phyloP scores from a whole-genome alignment of 371 early-diverging fungal genomes.

The Synchytrium microbalum region DNA sequence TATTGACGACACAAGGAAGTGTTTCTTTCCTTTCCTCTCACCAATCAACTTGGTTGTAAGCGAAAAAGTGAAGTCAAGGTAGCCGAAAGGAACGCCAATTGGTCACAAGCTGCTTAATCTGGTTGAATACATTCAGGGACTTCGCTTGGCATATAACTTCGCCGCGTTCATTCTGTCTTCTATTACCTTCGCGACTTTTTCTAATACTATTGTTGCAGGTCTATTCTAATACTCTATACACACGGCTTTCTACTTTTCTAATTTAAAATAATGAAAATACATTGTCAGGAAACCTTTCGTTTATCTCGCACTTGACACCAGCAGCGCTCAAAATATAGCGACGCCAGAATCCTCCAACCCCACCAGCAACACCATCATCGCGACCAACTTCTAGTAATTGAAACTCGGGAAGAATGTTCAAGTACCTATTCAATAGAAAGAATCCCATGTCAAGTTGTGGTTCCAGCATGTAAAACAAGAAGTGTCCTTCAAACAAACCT shows the following conservation, averaged over 20 bases:
- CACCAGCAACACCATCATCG: not conserved
- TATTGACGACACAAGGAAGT: no score
- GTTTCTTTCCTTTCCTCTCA: no score
- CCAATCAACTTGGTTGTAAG: no score
- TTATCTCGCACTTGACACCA: slow-evolving; percentile 27
- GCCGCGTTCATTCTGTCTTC: no score
- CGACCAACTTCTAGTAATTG: slow-evolving; percentile 23
- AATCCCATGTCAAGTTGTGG: not conserved
- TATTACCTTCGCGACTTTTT: no score
- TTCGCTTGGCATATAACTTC: no score
- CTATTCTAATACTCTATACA: no score
- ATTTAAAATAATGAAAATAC: slow-evolving; percentile 22
- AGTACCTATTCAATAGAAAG: slow-evolving; percentile 17
- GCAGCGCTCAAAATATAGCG: slow-evolving; percentile 20
- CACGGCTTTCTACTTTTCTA: not conserved
- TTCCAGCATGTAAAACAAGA: not conserved
- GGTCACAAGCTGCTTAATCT: no score
- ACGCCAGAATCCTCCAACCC: slow-evolving; percentile 29
- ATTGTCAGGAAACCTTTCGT: slow-evolving; percentile 30
- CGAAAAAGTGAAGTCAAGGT: no score
- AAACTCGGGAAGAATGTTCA: slow-evolving; percentile 38
- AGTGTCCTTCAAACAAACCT: slow-evolving; percentile 11
- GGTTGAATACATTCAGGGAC: no score
- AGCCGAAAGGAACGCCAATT: no score
- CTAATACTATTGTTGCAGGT: no score